Evolutionary conservation across 2,329 filamentous ascomycete species (phyloP).

Genomic region (Cordyceps militaris): DNA sequence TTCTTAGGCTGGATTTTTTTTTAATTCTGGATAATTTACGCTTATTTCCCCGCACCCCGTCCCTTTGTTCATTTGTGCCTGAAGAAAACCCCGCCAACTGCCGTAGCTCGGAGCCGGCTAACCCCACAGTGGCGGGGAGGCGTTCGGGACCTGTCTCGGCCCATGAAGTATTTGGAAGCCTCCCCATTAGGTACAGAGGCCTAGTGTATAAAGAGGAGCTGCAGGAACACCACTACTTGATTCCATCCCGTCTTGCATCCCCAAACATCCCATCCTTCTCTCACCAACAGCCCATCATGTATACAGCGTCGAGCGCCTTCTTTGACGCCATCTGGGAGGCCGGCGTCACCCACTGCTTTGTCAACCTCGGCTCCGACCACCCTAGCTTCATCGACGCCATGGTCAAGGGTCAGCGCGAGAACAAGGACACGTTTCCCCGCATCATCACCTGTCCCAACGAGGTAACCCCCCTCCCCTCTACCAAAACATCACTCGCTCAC

Average conservation of each 20-base stretch:
- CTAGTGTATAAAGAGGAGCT: neutral
- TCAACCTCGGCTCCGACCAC: slow-evolving; percentile 65
- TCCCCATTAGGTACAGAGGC: neutral
- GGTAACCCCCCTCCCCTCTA: slow-evolving; percentile 33
- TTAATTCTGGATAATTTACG: too few relatives aligned
- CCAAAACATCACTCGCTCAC: neutral
- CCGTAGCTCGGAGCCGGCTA: neutral
- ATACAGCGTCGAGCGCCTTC: slow-evolving; percentile 74
- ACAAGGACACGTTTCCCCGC: slow-evolving; percentile 55
- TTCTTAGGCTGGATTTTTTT: too few relatives aligned
- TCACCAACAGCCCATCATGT: slow-evolving; percentile 32
- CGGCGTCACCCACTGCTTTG: slow-evolving; percentile 52
- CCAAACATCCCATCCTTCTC: neutral
- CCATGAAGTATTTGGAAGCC: neutral
- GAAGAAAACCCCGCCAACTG: neutral
- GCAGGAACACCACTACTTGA: neutral
- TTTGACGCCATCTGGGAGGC: slow-evolving; percentile 75
- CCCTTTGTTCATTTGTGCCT: neutral
- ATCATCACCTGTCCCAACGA: slow-evolving; percentile 78
- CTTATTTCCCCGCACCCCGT: neutral
- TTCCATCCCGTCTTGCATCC: neutral
- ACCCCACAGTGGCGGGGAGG: slow-evolving; percentile 3
- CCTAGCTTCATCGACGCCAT: slow-evolving; percentile 76
- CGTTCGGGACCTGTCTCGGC: neutral
- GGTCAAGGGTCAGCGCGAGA: slow-evolving; percentile 65